Evolutionary conservation across 208 protist species (phyloP), one percentile per base, ranked within the genome.

Genomic region (Leishmania tropica): DNA sequence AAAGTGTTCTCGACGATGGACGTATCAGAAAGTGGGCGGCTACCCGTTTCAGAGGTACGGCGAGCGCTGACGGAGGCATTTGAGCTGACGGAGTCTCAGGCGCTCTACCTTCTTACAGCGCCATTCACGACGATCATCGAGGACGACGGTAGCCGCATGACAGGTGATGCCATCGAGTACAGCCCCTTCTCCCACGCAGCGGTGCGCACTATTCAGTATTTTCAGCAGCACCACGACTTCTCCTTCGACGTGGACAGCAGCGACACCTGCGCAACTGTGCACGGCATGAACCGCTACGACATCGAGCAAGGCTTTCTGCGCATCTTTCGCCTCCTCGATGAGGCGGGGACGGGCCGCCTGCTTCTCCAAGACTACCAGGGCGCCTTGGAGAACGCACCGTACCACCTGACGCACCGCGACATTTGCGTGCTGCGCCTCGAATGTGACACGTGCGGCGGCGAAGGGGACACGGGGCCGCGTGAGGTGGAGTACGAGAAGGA

Each of bases 381-480:
- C 19, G 90, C 90, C 0, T 81, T 98, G 28, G 74, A 79, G 68
- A 92, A 95, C 81, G 90, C 94, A 31, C 92, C 93, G 0, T 91
- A 95, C 72, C 92, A 97, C 75, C 86, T 98, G 24, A 97, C 96
- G 8, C 79, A 80, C 11, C 94, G 94, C 31, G 96, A 97, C 78
- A 88, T 98, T 21, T 84, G 87, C 47, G 75, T 96, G 35, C 79
- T 97, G 56, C 90, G 80, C 74, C 70, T 95, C 60, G 92, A 97
- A 81, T 93, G 92, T 62, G 89, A 84, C 10, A 88, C 79, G 40
- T 85, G 80, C 75, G 76, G 60, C 62, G 60, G 84, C 56, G 76
- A 83, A 17, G 64, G 81, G 42, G 82, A 92, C 48, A 60, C 51
- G 6, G 42, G 54, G 47, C 51, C 75, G 51, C 58, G 21, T 53